Conservation (phyloP, 768 basidiomycete species). For the Lactarius evosmus region DNA sequence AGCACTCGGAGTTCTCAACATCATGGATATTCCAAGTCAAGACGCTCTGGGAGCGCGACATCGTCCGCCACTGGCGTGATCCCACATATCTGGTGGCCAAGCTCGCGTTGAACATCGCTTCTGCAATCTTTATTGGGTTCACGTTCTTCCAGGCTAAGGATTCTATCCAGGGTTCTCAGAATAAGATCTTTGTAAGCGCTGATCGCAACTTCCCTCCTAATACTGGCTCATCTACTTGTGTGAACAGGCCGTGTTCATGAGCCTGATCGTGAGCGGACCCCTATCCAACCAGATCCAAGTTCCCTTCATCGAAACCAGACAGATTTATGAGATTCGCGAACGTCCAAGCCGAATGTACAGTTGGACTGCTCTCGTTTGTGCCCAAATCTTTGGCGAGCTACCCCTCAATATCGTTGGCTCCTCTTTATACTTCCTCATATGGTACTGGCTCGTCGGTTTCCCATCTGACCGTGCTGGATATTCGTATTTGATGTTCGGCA, state of each 20-base stretch:
- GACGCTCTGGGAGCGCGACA: constrained; percentile 35
- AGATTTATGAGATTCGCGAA: constrained; percentile 43
- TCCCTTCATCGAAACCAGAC: constrained; percentile 40
- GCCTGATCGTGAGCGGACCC: constrained; percentile 36
- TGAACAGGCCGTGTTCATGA: constrained; percentile 37
- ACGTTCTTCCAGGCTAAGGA: constrained; percentile 41
- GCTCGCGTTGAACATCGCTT: constrained; percentile 35
- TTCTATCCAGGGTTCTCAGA: constrained; percentile 41
- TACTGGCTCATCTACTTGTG: neutral
- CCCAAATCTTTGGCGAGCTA: constrained; percentile 41
- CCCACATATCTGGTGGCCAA: constrained; percentile 43
- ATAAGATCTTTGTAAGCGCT: constrained; percentile 42
- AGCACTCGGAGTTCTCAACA: constrained; percentile 38
- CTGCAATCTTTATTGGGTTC: constrained; percentile 42
- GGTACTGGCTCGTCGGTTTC: constrained; percentile 49
- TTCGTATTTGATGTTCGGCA: constrained; percentile 38
- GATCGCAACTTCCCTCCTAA: neutral
- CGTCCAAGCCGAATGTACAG: constrained; percentile 42
- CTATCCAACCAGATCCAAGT: constrained; percentile 44
- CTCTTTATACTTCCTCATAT: constrained; percentile 45
- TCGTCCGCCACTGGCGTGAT: constrained; percentile 39
- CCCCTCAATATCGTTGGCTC: constrained; percentile 45
- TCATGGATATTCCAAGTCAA: constrained; percentile 40
- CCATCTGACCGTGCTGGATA: constrained; percentile 39
- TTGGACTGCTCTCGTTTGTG: constrained; percentile 39